Evolutionary conservation across 2,329 filamentous ascomycete genomes (phyloP).

Genomic region (Epichloe gansuensis): DNA sequence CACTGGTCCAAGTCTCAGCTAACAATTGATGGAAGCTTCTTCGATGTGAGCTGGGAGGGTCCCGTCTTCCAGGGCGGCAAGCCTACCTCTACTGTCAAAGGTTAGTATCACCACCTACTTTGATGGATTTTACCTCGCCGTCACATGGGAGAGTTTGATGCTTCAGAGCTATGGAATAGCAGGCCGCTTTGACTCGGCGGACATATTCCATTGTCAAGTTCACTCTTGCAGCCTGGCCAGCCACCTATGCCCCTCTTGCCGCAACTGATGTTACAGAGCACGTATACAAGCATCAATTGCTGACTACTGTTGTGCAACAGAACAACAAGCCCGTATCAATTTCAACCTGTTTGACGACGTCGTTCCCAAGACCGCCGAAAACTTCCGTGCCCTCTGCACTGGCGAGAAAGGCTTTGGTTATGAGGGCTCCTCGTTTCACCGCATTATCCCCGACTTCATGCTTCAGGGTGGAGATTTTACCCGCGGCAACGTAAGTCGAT

Average conservation of each 20-base stretch:
- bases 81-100: slow-evolving; percentile 40
- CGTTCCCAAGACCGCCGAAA: slow-evolving; percentile 77
- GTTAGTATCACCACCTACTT: slow-evolving; percentile 32
- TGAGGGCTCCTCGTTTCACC: slow-evolving; percentile 75
- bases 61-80: slow-evolving; percentile 51
- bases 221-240: not conserved
- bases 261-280: not conserved
- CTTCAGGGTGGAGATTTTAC: slow-evolving; percentile 95
- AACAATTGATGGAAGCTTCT: slow-evolving; percentile 36
- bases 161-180: not conserved
- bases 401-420: slow-evolving; percentile 74
- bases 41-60: slow-evolving; percentile 62
- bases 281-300: not conserved
- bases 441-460: slow-evolving; percentile 89
- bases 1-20: not conserved
- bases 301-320: slow-evolving; percentile 26
- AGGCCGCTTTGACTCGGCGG: not conserved
- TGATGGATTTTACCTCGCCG: not conserved
- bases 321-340: slow-evolving; percentile 65
- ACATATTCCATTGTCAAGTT: not conserved
- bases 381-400: slow-evolving; percentile 78
- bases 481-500: slow-evolving; percentile 63
- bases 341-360: slow-evolving; percentile 78
- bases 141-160: not conserved
- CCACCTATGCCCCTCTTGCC: not conserved